Percentiles rank a stretch among this genome's conserved stretches.
Evolutionary conservation across 768 basidiomycete species (phyloP).

Genomic region (Kwoniella heveanensis): DNA sequence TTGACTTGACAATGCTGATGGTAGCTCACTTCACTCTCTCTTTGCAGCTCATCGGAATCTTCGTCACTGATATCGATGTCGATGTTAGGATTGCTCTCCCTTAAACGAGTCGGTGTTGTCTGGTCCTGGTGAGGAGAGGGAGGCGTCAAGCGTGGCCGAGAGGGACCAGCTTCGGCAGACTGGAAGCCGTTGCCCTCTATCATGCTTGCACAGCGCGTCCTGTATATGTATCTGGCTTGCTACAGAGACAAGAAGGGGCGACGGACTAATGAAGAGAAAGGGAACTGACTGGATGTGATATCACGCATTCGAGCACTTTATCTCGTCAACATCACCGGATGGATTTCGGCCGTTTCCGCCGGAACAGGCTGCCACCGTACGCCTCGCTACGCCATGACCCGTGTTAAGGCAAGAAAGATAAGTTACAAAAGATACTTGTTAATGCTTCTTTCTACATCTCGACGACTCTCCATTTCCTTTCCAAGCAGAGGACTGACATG

Average conservation of each 20-base stretch:
- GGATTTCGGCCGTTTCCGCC: conserved; percentile 3
- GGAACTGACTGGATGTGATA: too few relatives aligned
- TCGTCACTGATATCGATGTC: conserved; percentile 1
- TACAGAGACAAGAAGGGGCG: too few relatives aligned
- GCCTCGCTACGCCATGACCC: too few relatives aligned
- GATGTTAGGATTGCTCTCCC: not conserved
- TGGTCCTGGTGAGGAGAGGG: not conserved
- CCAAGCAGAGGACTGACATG: not conserved
- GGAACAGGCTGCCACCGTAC: not conserved
- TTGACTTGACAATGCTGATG: not conserved
- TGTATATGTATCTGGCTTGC: too few relatives aligned
- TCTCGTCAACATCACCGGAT: too few relatives aligned
- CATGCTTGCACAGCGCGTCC: too few relatives aligned
- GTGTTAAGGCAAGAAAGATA: too few relatives aligned
- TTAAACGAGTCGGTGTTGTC: not conserved
- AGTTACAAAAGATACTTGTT: too few relatives aligned
- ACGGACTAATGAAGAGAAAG: too few relatives aligned
- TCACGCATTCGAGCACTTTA: too few relatives aligned
- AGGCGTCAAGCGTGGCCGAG: conserved; percentile 4
- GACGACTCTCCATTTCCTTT: too few relatives aligned
- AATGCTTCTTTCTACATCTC: too few relatives aligned
- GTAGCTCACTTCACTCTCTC: conserved; percentile 23
- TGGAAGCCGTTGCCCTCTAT: conserved; percentile 20
- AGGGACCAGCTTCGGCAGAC: conserved; percentile 29
- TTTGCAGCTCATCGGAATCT: conserved; percentile 10